Evolutionary conservation across 768 basidiomycete species (phyloP), one percentile per base, ranked within the genome.

Genomic region (Melanogaster broomeanus): DNA sequence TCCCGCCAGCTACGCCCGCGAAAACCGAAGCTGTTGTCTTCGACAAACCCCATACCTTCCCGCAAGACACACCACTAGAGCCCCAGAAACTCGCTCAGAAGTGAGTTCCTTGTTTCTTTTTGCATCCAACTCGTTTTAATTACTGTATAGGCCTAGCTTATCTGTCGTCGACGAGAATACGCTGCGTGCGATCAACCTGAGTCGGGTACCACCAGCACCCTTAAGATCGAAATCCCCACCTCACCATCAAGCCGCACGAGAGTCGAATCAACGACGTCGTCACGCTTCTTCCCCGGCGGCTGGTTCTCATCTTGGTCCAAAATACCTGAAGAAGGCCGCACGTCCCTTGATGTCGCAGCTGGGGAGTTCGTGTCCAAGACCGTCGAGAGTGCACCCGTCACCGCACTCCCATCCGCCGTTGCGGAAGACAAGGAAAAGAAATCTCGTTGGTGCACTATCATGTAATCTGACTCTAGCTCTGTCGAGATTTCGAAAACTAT

Each of bases 191-290:
- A 16, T 24, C 38, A 11, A 13, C 21, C 30, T 16, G 24, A 34
- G 42, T 19, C 27, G 15, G 42, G 25, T 27, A 8, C 27, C 48
- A n/a, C 25, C 5, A 30, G 16, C 22, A 47, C 41, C 33, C 49
- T 56, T 27, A 52, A 54, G n/a, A 50, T 56, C 27, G 54, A 61
- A 28, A 41, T 51, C 19, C 52, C 52, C 40, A 54, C 63, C 19
- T 53, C 59, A 16, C 42, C 53, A 0, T 56, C 53, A 16, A 40
- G 39, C 24, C 80, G 58, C 13, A 69, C 68, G 2, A 68, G 79
- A 43, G 69, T 76, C n/a, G 78, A 79, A 59, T 81, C 81, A 10
- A 77, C 78, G 1, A 69, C 79, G 3, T 82, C 82, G n/a, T 81
- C 79, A 12, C 71, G 77, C 42, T 76, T 78, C 67, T 79, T 82